Conservation (phyloP, 2,329 filamentous ascomycete genomes). For the Coniochaeta sp. region DNA sequence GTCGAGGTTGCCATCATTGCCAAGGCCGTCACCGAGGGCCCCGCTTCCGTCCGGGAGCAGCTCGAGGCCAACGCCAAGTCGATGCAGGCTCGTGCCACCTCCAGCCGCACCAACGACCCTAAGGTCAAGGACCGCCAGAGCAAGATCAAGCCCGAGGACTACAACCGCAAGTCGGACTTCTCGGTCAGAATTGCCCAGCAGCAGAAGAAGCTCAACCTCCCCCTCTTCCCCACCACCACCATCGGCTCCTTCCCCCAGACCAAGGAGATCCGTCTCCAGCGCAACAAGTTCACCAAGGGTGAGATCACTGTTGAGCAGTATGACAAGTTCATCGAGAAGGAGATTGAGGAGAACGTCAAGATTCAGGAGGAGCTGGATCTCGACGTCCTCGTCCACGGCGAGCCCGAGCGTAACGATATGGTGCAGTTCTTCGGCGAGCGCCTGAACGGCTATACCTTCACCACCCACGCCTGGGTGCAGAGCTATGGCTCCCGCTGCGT, state of each 20-base stretch:
- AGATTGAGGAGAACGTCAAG: constrained; percentile 91
- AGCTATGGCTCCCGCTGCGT: constrained; percentile 98
- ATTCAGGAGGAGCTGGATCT: constrained; percentile 97
- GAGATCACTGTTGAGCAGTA: constrained; percentile 90
- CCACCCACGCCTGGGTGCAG: constrained; percentile 96
- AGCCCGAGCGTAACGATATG: constrained; percentile 99
- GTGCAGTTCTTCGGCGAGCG: constrained; percentile 99
- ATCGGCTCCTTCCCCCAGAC: constrained; percentile 99
- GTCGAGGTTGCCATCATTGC: constrained; percentile 85
- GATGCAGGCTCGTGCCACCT: constrained; percentile 82
- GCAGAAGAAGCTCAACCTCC: constrained; percentile 86
- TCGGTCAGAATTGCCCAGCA: constrained; percentile 77
- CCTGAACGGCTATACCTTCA: constrained; percentile 95
- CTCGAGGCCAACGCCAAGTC: constrained; percentile 97
- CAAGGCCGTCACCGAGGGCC: constrained; percentile 92
- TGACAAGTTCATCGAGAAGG: constrained; percentile 98
- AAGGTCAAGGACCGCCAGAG: constrained; percentile 94
- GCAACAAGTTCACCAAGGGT: constrained; percentile 98
- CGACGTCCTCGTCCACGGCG: constrained; percentile 95
- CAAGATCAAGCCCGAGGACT: constrained; percentile 74
- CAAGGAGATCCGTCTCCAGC: constrained; percentile 92
- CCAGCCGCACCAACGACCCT: constrained; percentile 92
- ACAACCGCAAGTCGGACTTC: constrained; percentile 92
- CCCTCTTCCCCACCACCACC: constrained; percentile 97
- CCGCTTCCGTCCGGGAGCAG: constrained; percentile 75